Evolutionary conservation across 2,329 filamentous ascomycete genomes (phyloP), one percentile per base, ranked within the genome.

Genomic region (Exophiala bonariae): DNA sequence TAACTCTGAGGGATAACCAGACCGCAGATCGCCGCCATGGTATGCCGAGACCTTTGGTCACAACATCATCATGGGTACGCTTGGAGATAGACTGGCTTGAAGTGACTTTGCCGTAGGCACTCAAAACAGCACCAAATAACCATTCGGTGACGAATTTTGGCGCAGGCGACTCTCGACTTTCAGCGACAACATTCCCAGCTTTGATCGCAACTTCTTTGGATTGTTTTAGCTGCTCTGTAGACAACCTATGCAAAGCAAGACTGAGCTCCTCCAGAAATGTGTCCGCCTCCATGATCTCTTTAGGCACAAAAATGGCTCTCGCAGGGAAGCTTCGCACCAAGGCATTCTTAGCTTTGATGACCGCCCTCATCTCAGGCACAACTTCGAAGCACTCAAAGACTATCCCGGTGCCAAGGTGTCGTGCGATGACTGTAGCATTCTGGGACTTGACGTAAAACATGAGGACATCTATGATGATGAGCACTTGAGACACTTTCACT

Each of bases 1-100:
- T 59, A 1, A 81, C 77, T 1, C 80, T 75, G 2, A 83, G 44
- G 0, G 82, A 63, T 1, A 83, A 64, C 79, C 79, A 84, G 0
- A 76, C 48, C 0, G 79, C 66, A 10, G 78, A 81, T 35, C 75
- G 62, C 9, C 72, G 64, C 79, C 79, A 82, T 0, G 74, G 75
- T 1, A 42, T 33, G 1, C 49, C 50, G 11, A 49, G 47, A 44
- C 61, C 37, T 2, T 55, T 49, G 65, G 68, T 81, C 8, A 77
- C 46, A 1, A 81, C 70, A 11, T 83, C 79, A 31, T 83, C 78
- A 2, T 77, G 72, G 1, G 75, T 77, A 22, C 75, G 66, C 48
- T 83, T 83, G 34, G 52, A 63, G n/a, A 82, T 66, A 0, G 65
- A 62, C 0, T 39, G 5, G 0, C 56, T 54, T 0, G 59, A 13